Base-by-base conservation (phyloP, 345 rosid genomes). In the Pseudoturritis turrita region DNA sequence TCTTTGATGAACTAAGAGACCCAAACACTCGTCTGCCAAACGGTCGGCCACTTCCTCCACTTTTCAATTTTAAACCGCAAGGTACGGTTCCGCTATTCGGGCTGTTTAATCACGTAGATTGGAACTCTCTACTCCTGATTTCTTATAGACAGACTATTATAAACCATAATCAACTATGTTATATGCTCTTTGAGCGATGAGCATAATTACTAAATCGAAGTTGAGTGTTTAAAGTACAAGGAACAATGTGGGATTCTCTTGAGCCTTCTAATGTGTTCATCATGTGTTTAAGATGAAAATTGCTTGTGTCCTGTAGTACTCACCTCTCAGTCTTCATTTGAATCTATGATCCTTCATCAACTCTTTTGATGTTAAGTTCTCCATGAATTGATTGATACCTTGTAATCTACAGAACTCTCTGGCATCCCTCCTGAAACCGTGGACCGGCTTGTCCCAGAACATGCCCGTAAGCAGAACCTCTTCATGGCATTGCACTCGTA, bases 401-500 rank as follows among this genome's bases (percentile, higher is more conserved):
- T 43, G 22, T 63, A 41, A 31, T 0, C 9, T 56, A 15, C 86
- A 91, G 96, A 91, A 75, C 86, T 91, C 37, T 76, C 91, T 2
- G 90, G 93, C 68, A 65, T 91, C 41, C 82, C 89, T 0, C 78
- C 81, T 0, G 97, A 91, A 37, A 81, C 63, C 9, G 45, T 84
- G 53, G 80, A 86, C 75, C 80, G 85, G 70, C 96, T 91, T 43
- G 83, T 87, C 44, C 97, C 96, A 0, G 93, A 87, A 52, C 87
- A 87, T 73, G 91, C 93, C 49, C 91, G 93, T 8, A 91, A 89
- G 76, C 93, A 89, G 84, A 91, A 89, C 82, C 78, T 71, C 68
- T 91, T 91, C 87, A 91, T 89, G 97, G 97, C 97, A 3, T 78
- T 91, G 80, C 81, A 88, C 74, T 19, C 87, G 5, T 88, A 83